A percentile compares a stretch with the other conserved stretches of the same genome.
Conservation (phyloP, 257 asterid genomes). For the Echium plantagineum region DNA sequence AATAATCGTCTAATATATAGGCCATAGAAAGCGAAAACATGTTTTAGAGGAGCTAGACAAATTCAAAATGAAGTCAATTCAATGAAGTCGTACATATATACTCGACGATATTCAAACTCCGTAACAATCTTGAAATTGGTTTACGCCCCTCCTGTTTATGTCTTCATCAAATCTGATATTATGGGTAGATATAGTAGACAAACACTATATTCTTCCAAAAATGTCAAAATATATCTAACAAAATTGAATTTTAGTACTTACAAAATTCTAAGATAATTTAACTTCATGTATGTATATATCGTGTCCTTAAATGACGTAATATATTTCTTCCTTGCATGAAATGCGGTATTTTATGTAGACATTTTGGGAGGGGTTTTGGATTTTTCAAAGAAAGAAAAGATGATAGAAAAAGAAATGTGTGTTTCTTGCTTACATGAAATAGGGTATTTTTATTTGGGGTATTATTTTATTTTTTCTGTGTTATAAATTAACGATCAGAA, state of each 20-base stretch:
- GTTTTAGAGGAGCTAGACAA: no score
- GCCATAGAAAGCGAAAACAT: no score
- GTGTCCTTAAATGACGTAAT: background rate
- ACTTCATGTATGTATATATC: background rate
- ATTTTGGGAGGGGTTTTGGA: no score
- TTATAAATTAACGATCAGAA: no score
- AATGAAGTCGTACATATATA: background rate
- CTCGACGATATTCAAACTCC: background rate
- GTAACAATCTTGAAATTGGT: background rate
- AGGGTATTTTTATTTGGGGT: background rate
- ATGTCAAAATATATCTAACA: background rate
- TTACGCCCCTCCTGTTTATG: background rate
- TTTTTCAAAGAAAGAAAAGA: no score
- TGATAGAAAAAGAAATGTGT: background rate
- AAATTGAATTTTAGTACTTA: background rate
- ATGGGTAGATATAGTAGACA: background rate
- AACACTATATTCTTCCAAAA: background rate
- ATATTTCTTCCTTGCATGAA: background rate
- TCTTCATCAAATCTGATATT: background rate
- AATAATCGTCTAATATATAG: no score
- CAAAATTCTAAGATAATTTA: background rate
- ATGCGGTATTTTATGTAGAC: no score
- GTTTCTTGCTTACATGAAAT: background rate
- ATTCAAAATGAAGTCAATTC: no score
- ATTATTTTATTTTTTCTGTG: no score